Percentiles rank a stretch among this genome's conserved stretches.
Conservation (phyloP, 805 yeast species). For the Monosporozyma solicola region DNA sequence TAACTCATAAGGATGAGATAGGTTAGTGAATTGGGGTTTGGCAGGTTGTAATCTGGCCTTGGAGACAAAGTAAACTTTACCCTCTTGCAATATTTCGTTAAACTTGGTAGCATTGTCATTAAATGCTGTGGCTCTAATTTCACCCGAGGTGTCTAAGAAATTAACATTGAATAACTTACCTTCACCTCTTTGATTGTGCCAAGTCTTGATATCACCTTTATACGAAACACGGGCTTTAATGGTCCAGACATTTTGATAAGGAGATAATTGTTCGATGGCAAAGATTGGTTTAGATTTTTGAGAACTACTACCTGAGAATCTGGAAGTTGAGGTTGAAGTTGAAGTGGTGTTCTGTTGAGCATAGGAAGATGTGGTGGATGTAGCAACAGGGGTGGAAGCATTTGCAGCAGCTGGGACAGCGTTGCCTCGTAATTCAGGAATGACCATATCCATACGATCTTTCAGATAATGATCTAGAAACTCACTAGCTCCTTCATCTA, state of each 20-base stretch:
- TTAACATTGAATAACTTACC: constrained; percentile 87
- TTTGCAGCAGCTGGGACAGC: constrained; percentile 20
- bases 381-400: constrained; percentile 5
- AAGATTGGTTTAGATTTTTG: constrained; percentile 38
- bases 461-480: constrained; percentile 50
- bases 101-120: constrained; percentile 76
- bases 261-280: constrained; percentile 82
- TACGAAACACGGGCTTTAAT: constrained; percentile 86
- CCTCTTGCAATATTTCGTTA: constrained; percentile 72
- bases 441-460: constrained; percentile 45
- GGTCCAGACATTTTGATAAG: constrained; percentile 85
- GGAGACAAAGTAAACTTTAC: constrained; percentile 77
- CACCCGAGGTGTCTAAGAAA: constrained; percentile 89
- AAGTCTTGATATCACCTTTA: constrained; percentile 80
- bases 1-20: constrained; percentile 84
- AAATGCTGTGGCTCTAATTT: constrained; percentile 92
- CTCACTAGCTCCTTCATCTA: constrained; percentile 32
- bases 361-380: constrained; percentile 5
- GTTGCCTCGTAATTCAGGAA: constrained; percentile 8
- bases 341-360: constrained; percentile 8
- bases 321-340: constrained; percentile 13
- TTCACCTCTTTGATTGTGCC: constrained; percentile 78
- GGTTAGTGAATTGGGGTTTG: constrained; percentile 74
- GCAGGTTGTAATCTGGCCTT: constrained; percentile 76
- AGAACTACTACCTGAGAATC: constrained; percentile 9